phyloP scores from a whole-genome alignment of 2,329 filamentous ascomycete genomes.

The Xylaria sp. region DNA sequence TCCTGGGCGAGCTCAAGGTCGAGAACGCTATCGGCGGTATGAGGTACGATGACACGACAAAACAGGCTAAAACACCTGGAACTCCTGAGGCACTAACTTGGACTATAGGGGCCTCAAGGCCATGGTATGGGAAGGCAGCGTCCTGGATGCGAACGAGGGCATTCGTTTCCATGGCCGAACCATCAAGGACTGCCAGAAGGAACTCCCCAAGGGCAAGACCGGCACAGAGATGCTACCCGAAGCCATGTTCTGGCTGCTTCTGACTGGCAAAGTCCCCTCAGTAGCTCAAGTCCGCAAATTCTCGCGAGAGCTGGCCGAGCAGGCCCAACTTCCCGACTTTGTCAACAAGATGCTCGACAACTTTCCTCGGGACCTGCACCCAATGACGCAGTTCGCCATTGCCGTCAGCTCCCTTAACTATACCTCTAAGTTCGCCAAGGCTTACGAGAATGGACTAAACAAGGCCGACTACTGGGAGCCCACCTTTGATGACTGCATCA shows the following conservation, averaged over 20 bases:
- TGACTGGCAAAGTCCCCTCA: slow-evolving; percentile 90
- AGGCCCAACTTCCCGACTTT: slow-evolving; percentile 81
- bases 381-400: slow-evolving; percentile 97
- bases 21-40: slow-evolving; percentile 95
- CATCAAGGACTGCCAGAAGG: slow-evolving; percentile 96
- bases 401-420: slow-evolving; percentile 96
- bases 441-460: slow-evolving; percentile 86
- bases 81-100: slow-evolving; percentile 3
- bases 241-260: slow-evolving; percentile 98
- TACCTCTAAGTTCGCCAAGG: slow-evolving; percentile 90
- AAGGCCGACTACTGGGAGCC: slow-evolving; percentile 99
- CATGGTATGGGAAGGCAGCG: slow-evolving; percentile 98
- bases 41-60: slow-evolving; percentile 56
- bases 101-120: slow-evolving; percentile 75
- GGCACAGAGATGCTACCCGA: slow-evolving; percentile 98
- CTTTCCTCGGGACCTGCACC: slow-evolving; percentile 89
- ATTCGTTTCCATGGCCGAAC: slow-evolving; percentile 98
- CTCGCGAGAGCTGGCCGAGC: slow-evolving; percentile 84
- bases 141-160: slow-evolving; percentile 94
- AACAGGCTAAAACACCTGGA: not conserved
- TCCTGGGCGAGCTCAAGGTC: slow-evolving; percentile 90
- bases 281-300: slow-evolving; percentile 80
- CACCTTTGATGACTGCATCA: slow-evolving; percentile 94
- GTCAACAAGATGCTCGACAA: slow-evolving; percentile 86
- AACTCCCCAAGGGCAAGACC: slow-evolving; percentile 88